Conservation (phyloP, 257 asterid species). For the Solanum chilense region DNA sequence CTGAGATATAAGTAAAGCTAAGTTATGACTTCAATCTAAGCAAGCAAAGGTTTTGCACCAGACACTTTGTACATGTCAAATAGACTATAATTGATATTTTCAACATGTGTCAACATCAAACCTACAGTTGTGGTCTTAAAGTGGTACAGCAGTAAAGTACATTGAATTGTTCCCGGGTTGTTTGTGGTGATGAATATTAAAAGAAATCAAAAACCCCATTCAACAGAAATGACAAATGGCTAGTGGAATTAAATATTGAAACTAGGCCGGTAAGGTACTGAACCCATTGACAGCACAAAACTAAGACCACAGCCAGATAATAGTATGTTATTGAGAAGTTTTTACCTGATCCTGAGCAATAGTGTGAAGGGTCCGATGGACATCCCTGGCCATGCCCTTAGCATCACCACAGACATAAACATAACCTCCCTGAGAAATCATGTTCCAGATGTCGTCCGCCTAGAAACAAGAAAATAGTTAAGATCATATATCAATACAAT, state of each 20-base stretch:
- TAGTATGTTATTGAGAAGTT: neutral
- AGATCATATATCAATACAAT: neutral
- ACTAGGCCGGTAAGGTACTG: neutral
- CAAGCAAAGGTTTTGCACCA: neutral
- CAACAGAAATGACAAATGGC: neutral
- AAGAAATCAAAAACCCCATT: neutral
- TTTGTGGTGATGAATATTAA: neutral
- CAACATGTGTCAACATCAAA: neutral
- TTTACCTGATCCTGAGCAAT: constrained; percentile 83
- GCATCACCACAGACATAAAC: constrained; percentile 96
- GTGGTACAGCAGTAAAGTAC: neutral
- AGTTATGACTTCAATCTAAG: neutral
- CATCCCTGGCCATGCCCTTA: constrained; percentile 99
- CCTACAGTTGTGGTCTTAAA: neutral
- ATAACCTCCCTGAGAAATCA: constrained; percentile 83
- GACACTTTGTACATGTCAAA: neutral
- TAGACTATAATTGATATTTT: neutral
- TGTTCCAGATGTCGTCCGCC: constrained; percentile 80
- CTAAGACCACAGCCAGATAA: neutral
- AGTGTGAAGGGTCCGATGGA: constrained; percentile 88
- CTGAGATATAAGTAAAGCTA: constrained; percentile 17
- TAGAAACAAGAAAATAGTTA: neutral
- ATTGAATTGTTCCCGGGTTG: neutral
- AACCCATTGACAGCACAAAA: neutral
- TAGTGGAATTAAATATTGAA: neutral